Evolutionary conservation across 1,284 basidiomycete species (phyloP).

Genomic region (Crucibulum cyathiforme): DNA sequence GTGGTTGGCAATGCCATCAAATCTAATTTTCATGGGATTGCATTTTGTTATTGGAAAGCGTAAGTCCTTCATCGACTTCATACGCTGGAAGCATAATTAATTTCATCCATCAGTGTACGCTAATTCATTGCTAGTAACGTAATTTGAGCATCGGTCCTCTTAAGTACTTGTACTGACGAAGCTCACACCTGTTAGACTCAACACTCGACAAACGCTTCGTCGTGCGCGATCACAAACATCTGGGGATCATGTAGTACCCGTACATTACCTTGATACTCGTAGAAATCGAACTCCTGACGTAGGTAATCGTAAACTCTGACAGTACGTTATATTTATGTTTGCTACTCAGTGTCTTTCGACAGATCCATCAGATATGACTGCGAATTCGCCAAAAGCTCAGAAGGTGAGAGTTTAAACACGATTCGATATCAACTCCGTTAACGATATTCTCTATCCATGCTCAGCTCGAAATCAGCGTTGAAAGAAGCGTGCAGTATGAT

Average conservation of each 20-base stretch:
- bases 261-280: conserved; percentile 11
- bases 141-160: conserved; percentile 9
- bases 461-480: conserved; percentile 20
- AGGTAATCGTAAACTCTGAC: not conserved
- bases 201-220: conserved; percentile 28
- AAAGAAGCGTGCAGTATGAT: conserved; percentile 12
- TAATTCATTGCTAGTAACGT: conserved; percentile 44
- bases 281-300: conserved; percentile 4
- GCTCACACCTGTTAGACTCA: conserved; percentile 12
- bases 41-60: conserved; percentile 60
- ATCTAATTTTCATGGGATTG: conserved; percentile 57
- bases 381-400: not conserved
- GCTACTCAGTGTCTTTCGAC: not conserved
- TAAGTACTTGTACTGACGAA: not conserved
- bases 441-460: not conserved
- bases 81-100: not conserved
- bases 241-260: conserved; percentile 12
- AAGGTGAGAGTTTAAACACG: not conserved
- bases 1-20: conserved; percentile 56
- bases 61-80: conserved; percentile 24
- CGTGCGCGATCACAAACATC: conserved; percentile 16
- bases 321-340: not conserved
- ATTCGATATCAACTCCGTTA: conserved; percentile 3
- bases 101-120: conserved; percentile 40
- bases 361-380: not conserved